Conservation (phyloP, 2,329 filamentous ascomycete genomes). For the Lojkania enalia region DNA sequence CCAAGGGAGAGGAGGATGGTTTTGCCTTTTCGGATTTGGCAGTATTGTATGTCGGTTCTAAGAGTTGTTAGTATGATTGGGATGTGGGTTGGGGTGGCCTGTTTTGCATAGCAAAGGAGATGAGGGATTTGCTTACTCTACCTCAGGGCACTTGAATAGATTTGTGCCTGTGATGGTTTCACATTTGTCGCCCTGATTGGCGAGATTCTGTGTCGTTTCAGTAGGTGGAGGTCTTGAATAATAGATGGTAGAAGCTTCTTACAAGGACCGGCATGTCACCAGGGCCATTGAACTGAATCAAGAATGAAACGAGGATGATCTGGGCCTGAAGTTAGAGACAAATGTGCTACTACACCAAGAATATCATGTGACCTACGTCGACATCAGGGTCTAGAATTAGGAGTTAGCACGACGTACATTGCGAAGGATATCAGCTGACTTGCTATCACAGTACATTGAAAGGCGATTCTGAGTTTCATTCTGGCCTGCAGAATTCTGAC, state of each 20-base stretch:
- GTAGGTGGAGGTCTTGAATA: no score
- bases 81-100: neutral
- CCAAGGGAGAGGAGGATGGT: constrained; percentile 74
- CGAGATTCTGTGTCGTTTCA: constrained; percentile 49
- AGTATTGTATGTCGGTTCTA: constrained; percentile 56
- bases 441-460: constrained; percentile 59
- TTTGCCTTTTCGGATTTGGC: constrained; percentile 65
- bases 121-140: constrained; percentile 58
- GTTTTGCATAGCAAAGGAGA: no score
- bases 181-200: constrained; percentile 63
- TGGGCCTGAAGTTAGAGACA: constrained; percentile 21
- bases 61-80: constrained; percentile 14
- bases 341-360: neutral
- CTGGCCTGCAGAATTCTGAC: constrained; percentile 3
- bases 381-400: neutral
- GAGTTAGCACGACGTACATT: no score
- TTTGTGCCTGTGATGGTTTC: constrained; percentile 59
- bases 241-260: constrained; percentile 46
- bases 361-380: neutral
- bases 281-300: constrained; percentile 58
- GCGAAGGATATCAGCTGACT: no score
- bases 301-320: constrained; percentile 63
- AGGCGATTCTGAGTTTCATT: constrained; percentile 55
- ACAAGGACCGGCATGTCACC: constrained; percentile 52
- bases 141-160: constrained; percentile 63